Conservation (phyloP, 1,139 yeast genomes). For the Suhomyces bolitotheri region DNA sequence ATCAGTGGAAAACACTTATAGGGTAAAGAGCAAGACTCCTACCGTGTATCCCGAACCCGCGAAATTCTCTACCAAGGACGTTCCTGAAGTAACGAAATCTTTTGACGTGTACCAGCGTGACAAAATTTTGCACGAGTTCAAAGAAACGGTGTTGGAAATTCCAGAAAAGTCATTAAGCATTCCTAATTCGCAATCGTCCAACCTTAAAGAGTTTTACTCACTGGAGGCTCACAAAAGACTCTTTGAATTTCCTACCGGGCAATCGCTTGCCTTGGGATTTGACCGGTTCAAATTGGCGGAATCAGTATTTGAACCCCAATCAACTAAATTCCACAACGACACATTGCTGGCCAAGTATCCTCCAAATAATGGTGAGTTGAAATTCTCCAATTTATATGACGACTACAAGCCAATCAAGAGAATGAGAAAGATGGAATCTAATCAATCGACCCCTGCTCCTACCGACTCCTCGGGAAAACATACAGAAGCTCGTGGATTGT, state of each 20-base stretch:
- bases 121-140: slow-evolving; percentile 56
- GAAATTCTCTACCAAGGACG: slow-evolving; percentile 30
- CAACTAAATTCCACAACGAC: slow-evolving; percentile 35
- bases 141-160: slow-evolving; percentile 62
- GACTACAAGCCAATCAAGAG: slow-evolving; percentile 77
- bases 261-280: slow-evolving; percentile 37
- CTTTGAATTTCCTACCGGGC: slow-evolving; percentile 81
- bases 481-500: slow-evolving; percentile 50
- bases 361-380: slow-evolving; percentile 38
- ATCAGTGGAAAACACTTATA: slow-evolving; percentile 20
- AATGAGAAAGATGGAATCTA: slow-evolving; percentile 46
- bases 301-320: slow-evolving; percentile 66
- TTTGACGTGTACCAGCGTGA: slow-evolving; percentile 39
- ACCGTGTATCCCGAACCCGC: slow-evolving; percentile 36
- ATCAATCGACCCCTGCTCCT: slow-evolving; percentile 43
- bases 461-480: slow-evolving; percentile 17
- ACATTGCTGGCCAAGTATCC: slow-evolving; percentile 30
- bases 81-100: slow-evolving; percentile 38
- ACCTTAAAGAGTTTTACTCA: slow-evolving; percentile 30
- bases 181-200: slow-evolving; percentile 19
- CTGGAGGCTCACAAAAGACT: slow-evolving; percentile 45
- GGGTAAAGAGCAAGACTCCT: slow-evolving; percentile 24
- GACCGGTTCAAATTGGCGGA: slow-evolving; percentile 76
- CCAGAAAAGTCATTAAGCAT: slow-evolving; percentile 42
- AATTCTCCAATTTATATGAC: slow-evolving; percentile 41